Evolutionary conservation across 257 asterid genomes (phyloP).

Genomic region (Echites panduratus): DNA sequence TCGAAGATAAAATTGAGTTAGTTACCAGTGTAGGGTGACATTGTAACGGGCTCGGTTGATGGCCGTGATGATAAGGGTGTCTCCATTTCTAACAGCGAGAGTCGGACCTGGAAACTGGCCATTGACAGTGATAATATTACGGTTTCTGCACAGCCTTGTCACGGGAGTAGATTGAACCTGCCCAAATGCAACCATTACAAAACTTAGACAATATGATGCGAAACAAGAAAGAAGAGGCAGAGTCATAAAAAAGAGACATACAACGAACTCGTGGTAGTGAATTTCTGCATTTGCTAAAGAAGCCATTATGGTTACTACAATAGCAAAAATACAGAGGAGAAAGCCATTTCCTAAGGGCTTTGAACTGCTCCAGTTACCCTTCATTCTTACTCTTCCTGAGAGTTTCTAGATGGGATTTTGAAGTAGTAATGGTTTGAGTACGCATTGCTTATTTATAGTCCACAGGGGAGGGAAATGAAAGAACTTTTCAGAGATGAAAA

Average conservation of each 20-base stretch:
- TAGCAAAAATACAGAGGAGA: constrained; percentile 22
- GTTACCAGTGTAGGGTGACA: constrained; percentile 23
- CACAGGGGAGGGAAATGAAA: neutral
- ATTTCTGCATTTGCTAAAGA: constrained; percentile 38
- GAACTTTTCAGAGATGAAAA: neutral
- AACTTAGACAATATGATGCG: neutral
- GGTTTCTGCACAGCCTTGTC: constrained; percentile 19
- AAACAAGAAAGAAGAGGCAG: neutral
- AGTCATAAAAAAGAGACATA: neutral
- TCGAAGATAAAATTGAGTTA: too few relatives aligned
- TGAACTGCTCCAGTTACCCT: constrained; percentile 8
- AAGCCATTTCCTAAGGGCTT: constrained; percentile 4
- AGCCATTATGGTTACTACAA: constrained; percentile 17
- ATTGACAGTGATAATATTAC: constrained; percentile 22
- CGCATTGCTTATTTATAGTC: constrained; percentile 34
- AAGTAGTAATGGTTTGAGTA: constrained; percentile 18
- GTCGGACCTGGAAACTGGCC: constrained; percentile 29
- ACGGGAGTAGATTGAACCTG: constrained; percentile 19
- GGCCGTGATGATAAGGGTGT: constrained; percentile 16
- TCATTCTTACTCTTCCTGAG: constrained; percentile 21
- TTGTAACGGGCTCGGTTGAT: constrained; percentile 22
- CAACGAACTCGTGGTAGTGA: constrained; percentile 42
- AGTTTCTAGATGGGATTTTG: constrained; percentile 13
- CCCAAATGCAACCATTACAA: neutral
- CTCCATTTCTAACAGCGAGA: constrained; percentile 24